phyloP scores from a whole-genome alignment of 192 early-diverging fungal species.

The Radiomyces spectabilis region DNA sequence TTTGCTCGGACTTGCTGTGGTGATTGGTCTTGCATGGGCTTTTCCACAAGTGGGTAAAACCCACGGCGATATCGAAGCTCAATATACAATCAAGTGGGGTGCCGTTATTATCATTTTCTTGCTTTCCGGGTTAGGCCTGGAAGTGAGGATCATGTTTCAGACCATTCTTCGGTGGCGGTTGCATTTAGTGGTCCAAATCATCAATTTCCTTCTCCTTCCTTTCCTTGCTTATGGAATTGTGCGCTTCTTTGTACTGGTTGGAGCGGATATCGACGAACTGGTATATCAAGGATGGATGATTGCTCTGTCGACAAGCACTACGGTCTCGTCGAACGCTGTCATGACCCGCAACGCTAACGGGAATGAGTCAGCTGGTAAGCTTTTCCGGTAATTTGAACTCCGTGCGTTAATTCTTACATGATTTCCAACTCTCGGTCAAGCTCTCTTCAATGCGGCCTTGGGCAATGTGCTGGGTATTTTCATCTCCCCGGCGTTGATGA shows the following conservation, averaged over 20 bases:
- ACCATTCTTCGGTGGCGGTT: constrained; percentile 40
- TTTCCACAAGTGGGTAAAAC: constrained; percentile 52
- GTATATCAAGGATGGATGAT: constrained; percentile 53
- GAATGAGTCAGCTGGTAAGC: constrained; percentile 39
- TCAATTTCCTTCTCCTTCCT: constrained; percentile 48
- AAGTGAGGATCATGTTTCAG: constrained; percentile 44
- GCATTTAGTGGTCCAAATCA: constrained; percentile 49
- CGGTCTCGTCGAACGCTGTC: constrained; percentile 62
- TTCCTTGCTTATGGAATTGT: constrained; percentile 43
- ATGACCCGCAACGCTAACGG: constrained; percentile 62
- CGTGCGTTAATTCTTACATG: too few relatives aligned
- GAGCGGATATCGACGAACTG: constrained; percentile 36
- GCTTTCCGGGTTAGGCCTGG: constrained; percentile 53
- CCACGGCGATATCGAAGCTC: constrained; percentile 33
- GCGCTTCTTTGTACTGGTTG: constrained; percentile 28
- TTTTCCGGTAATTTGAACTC: not conserved
- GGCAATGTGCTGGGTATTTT: constrained; percentile 52
- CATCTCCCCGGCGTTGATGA: constrained; percentile 19
- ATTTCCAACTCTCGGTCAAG: too few relatives aligned
- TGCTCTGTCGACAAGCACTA: constrained; percentile 53
- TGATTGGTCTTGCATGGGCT: constrained; percentile 52
- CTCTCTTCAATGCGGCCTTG: constrained; percentile 56
- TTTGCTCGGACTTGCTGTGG: constrained; percentile 46
- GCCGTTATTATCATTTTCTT: constrained; percentile 57
- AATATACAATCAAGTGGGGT: constrained; percentile 59